phyloP scores from a whole-genome alignment of 352 stramenopile species.

The Pseudoperonospora humuli region DNA sequence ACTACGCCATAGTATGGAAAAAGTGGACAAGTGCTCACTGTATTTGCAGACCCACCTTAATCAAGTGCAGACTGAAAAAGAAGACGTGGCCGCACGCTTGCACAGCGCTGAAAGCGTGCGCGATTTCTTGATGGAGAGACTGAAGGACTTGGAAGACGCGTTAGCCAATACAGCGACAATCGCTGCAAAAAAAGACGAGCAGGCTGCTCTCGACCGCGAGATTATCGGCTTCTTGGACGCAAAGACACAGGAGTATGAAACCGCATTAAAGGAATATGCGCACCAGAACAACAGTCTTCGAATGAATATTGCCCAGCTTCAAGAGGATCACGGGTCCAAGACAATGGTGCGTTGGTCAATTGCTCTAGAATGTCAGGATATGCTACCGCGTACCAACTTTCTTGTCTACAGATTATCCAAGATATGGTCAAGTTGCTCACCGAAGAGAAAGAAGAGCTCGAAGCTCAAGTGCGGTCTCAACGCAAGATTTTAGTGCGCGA shows the following conservation, averaged over 20 bases:
- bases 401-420: constrained; percentile 52
- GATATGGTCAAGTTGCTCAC: constrained; percentile 72
- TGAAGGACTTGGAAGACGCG: constrained; percentile 68
- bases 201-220: constrained; percentile 60
- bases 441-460: constrained; percentile 70
- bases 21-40: background rate
- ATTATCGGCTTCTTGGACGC: constrained; percentile 81
- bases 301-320: constrained; percentile 34
- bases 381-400: background rate
- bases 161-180: constrained; percentile 46
- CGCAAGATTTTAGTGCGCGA: constrained; percentile 77
- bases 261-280: constrained; percentile 40
- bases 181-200: constrained; percentile 54
- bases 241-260: constrained; percentile 71
- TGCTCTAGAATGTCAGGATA: no score
- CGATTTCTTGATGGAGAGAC: constrained; percentile 81
- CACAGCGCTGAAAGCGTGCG: constrained; percentile 73
- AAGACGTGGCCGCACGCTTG: constrained; percentile 60
- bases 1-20: background rate
- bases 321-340: constrained; percentile 52
- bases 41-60: constrained; percentile 37
- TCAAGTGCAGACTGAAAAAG: constrained; percentile 68
- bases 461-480: constrained; percentile 60
- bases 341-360: constrained; percentile 29
- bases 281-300: constrained; percentile 48